A percentile compares a stretch with the other conserved stretches of the same genome.
These are phyloP conservation scores for Cladosporium sp. DNA, from an alignment of 2,329 filamentous ascomycete species.

Conservation along the genomic window DNA sequence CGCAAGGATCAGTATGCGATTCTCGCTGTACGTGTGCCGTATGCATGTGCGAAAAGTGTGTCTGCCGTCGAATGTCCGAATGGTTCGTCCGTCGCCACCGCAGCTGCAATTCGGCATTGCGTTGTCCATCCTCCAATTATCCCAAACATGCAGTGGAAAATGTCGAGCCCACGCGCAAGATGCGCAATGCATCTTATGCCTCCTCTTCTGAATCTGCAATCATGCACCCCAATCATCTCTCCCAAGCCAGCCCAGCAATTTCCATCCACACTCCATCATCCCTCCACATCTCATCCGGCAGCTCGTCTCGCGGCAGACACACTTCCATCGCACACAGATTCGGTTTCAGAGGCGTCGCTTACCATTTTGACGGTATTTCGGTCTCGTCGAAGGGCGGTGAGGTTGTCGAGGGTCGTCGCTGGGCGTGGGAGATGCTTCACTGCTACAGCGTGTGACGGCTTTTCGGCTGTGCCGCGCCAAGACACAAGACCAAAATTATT, in stretches of 20 bases:
- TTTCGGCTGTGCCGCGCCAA: neutral
- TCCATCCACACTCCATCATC: neutral
- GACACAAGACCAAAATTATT: no score
- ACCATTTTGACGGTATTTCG: constrained; percentile 18
- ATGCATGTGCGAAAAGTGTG: constrained; percentile 6
- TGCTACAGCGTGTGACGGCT: neutral
- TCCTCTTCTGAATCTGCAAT: neutral
- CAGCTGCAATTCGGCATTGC: constrained; percentile 9
- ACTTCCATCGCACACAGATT: neutral
- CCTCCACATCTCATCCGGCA: neutral
- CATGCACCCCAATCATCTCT: neutral
- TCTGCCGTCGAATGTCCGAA: neutral
- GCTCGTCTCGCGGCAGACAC: constrained; percentile 5
- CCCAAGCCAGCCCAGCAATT: neutral
- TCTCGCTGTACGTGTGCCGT: neutral
- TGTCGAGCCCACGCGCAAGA: no score
- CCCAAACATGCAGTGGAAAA: neutral
- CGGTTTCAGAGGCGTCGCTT: constrained; percentile 10
- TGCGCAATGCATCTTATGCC: no score
- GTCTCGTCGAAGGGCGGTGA: constrained; percentile 12
- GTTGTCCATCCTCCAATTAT: constrained; percentile 6
- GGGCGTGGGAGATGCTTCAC: neutral
- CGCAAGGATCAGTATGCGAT: constrained; percentile 13
- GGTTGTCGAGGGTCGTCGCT: constrained; percentile 10
- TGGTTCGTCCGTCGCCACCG: constrained; percentile 10